Evolutionary conservation across 2,329 filamentous ascomycete species (phyloP), one percentile per base, ranked within the genome.

Genomic region (Aureobasidium sp.): DNA sequence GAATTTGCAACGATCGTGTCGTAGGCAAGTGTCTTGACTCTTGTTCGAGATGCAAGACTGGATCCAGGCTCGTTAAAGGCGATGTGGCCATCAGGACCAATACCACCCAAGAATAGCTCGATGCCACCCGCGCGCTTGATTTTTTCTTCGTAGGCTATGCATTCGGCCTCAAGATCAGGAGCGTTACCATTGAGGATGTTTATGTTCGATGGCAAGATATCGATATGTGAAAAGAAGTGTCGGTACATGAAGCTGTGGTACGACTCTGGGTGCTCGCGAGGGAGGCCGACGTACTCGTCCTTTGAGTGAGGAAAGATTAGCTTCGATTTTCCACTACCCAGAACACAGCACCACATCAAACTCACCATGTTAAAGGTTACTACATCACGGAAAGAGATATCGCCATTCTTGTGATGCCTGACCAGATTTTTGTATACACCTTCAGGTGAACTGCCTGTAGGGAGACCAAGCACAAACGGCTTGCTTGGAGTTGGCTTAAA

Each of bases 241-340:
- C 89, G 90, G 83, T 91, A 95, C 90, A 95, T 94, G 79, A 94
- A 95, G 67, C 87, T 89, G 78, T 95, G 90, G 76, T 95, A 95
- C 70, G 87, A 91, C 74, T 94, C 87, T 13, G 89, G 86, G 73
- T 95, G 89, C 69, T 92, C 89, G 70, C 89, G 85, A 37, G 90
- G 87, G 65, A 95, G 83, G 62, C 88, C 89, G 67, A 94, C 89
- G 70, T 95, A 95, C 77, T 95, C 90, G 76, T 95, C 90, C 86
- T 88, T 67, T 34, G 13, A 17, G 9, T 6, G 39, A 26, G 1
- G 7, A 23, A 20, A 20, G 4, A 10, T 57, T 26, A 57, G 41
- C 27, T 39, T 26, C n/a, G 12, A 13, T 44, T 7, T 2, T 36
- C 9, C 15, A 17, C 13, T 7, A 10, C 13, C 1, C 12, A 55